A percentile compares a stretch with the other conserved stretches of the same genome.
These are phyloP conservation scores for Yamadazyma taylorii DNA, from an alignment of 1,139 yeast species.

Conservation along the genomic window DNA sequence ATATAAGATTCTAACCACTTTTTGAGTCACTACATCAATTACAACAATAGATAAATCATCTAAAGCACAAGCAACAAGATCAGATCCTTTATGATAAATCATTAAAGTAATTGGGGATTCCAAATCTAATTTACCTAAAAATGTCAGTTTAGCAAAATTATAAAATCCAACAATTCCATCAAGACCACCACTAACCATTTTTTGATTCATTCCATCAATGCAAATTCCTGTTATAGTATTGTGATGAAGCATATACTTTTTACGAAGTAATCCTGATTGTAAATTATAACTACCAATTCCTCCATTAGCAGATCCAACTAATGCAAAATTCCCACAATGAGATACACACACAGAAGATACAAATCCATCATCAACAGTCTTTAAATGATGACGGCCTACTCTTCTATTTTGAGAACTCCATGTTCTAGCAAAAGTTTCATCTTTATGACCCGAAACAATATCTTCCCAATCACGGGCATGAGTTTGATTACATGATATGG, in stretches of 20 bases:
- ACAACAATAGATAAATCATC: conserved; percentile 87
- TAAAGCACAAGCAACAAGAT: conserved; percentile 78
- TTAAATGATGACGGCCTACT: conserved; percentile 70
- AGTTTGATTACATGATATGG: conserved; percentile 72
- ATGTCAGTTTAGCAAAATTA: conserved; percentile 73
- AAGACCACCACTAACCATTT: conserved; percentile 82
- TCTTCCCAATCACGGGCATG: conserved; percentile 96
- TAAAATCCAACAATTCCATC: conserved; percentile 91
- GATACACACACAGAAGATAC: conserved; percentile 82
- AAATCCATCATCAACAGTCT: conserved; percentile 76
- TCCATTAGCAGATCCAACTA: conserved; percentile 90
- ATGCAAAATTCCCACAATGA: conserved; percentile 92
- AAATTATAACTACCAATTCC: conserved; percentile 86
- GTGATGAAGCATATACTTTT: conserved; percentile 65
- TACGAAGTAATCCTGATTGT: conserved; percentile 83
- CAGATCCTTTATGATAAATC: conserved; percentile 79
- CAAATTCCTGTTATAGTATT: conserved; percentile 87
- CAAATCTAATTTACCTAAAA: conserved; percentile 65
- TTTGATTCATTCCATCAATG: conserved; percentile 85
- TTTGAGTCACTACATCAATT: conserved; percentile 78
- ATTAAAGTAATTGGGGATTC: conserved; percentile 78
- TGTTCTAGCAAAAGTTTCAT: conserved; percentile 80
- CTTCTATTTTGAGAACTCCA: conserved; percentile 87
- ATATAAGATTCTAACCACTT: conserved; percentile 79
- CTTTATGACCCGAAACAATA: conserved; percentile 87